Conservation (phyloP, 176 grass and related monocot genomes). For the Zoysia pacifica region DNA sequence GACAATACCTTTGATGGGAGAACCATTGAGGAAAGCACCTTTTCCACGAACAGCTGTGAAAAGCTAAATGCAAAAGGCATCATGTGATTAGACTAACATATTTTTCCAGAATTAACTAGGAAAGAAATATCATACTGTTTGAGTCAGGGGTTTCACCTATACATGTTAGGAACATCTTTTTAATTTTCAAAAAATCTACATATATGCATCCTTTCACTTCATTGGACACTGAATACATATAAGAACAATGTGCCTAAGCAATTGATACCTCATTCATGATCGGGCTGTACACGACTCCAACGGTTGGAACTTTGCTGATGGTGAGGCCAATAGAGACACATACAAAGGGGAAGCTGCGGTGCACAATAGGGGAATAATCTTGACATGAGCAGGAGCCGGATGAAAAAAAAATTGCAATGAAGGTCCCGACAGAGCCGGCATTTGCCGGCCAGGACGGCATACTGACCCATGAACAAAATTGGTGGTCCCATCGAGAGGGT, state of each 20-base stretch:
- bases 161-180: neutral
- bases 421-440: neutral
- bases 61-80: conserved; percentile 51
- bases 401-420: neutral
- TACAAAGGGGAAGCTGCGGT: conserved; percentile 83
- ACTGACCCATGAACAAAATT: conserved; percentile 98
- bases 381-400: conserved; percentile 18
- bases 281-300: conserved; percentile 92
- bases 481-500: conserved; percentile 94
- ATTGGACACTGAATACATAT: conserved; percentile 8
- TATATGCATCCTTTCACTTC: neutral
- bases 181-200: neutral
- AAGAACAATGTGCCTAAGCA: neutral
- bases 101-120: neutral
- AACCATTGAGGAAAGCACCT: conserved; percentile 89
- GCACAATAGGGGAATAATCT: neutral
- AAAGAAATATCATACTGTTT: conserved; percentile 16
- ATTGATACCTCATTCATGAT: conserved; percentile 86
- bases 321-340: conserved; percentile 96
- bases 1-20: conserved; percentile 75
- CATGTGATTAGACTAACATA: conserved; percentile 11
- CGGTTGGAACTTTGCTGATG: conserved; percentile 72
- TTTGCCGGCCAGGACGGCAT: neutral
- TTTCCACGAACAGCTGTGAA: conserved; percentile 80
- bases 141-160: neutral